phyloP scores from a whole-genome alignment of 75 land plant species.

The Picea sitchensis region DNA sequence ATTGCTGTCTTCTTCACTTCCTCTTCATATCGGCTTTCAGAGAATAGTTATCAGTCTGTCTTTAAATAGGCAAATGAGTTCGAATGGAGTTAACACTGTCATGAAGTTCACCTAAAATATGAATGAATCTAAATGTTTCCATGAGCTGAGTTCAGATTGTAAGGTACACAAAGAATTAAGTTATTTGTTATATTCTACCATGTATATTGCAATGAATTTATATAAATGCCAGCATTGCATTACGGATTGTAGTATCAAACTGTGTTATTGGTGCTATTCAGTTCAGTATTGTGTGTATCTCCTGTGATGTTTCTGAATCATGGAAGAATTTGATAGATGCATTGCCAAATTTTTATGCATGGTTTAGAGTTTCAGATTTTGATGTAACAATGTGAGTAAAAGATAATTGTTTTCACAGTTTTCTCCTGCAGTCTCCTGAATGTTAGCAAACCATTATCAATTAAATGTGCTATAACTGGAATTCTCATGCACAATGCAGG shows the following conservation, averaged over 20 bases:
- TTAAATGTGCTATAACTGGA: neutral
- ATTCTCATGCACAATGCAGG: conserved; percentile 29
- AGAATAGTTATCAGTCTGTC: neutral
- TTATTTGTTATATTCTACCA: neutral
- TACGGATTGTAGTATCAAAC: neutral
- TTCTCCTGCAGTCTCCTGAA: neutral
- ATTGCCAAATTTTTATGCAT: neutral
- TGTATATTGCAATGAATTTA: neutral
- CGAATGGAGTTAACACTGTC: neutral
- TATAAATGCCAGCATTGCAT: neutral
- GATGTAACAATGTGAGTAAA: neutral
- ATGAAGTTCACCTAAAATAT: neutral
- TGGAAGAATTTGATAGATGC: neutral
- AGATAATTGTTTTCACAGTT: neutral
- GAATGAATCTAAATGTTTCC: neutral
- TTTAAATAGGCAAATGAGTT: neutral
- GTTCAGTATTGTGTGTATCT: neutral
- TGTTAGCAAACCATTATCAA: neutral
- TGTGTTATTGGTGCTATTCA: neutral
- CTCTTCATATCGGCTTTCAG: neutral
- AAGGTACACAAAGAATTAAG: no score
- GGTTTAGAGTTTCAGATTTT: neutral
- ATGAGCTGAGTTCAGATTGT: neutral
- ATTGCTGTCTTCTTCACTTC: neutral
- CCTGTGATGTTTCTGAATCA: neutral